Evolutionary conservation across 495 filamentous ascomycete genomes (phyloP).

Genomic region (Annulohypoxylon stygium): DNA sequence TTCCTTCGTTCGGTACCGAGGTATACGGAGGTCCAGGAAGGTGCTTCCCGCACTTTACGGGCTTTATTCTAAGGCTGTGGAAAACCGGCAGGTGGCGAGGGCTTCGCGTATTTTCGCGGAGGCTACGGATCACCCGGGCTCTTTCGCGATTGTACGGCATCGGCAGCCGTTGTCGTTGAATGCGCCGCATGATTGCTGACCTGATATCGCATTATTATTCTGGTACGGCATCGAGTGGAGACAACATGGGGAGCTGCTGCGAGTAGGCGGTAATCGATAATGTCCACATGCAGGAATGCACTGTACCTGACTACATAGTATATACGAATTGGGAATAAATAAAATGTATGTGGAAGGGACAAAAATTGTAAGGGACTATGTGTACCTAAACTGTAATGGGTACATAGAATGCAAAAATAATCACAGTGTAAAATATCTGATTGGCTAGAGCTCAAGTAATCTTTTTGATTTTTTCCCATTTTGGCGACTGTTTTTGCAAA

Average conservation of each 20-base stretch:
- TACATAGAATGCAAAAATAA: conserved; percentile 27
- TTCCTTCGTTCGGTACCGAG: background rate
- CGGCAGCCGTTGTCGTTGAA: conserved; percentile 11
- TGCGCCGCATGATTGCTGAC: conserved; percentile 12
- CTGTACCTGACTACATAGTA: background rate
- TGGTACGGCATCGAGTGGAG: conserved; percentile 22
- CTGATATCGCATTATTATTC: background rate
- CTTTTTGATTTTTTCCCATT: conserved; percentile 34
- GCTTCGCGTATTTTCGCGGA: conserved; percentile 2
- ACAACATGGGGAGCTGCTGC: background rate
- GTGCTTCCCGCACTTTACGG: background rate
- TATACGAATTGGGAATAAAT: conserved; percentile 3
- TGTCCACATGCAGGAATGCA: background rate
- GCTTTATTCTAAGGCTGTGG: background rate
- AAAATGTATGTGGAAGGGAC: background rate
- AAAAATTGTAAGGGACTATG: conserved; percentile 2
- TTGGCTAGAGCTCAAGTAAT: conserved; percentile 21
- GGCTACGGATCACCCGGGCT: conserved; percentile 18
- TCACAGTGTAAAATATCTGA: conserved; percentile 33
- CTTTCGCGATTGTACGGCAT: background rate
- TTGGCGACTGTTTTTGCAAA: conserved; percentile 30
- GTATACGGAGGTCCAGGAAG: background rate
- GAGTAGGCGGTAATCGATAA: conserved; percentile 21
- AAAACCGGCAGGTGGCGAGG: conserved; percentile 10
- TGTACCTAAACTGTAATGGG: conserved; percentile 3